Evolutionary conservation across 345 rosid species (phyloP).

Genomic region (Populus alba): DNA sequence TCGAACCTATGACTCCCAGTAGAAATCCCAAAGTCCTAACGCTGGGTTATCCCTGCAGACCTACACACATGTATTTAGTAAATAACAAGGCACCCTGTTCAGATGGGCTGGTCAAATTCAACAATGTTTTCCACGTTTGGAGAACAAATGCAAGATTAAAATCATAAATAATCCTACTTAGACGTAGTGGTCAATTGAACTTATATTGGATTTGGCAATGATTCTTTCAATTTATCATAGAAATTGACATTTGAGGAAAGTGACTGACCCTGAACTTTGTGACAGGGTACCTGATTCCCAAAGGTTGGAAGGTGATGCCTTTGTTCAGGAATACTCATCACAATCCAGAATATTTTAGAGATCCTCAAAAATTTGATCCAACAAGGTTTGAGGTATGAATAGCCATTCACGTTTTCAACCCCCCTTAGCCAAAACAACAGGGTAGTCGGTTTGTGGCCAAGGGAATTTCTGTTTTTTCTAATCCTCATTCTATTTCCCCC

Average conservation of each 20-base stretch:
- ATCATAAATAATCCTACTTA: background rate
- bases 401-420: background rate
- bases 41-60: background rate
- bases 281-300: slow-evolving; percentile 70
- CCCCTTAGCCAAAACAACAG: background rate
- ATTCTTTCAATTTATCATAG: background rate
- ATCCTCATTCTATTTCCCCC: background rate
- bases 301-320: slow-evolving; percentile 87
- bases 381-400: slow-evolving; percentile 64
- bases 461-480: background rate
- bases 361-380: slow-evolving; percentile 68
- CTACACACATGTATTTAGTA: background rate
- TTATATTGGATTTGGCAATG: background rate
- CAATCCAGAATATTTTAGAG: slow-evolving; percentile 52
- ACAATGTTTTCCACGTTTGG: background rate
- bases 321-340: slow-evolving; percentile 74
- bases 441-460: background rate
- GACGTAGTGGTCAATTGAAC: slow-evolving; percentile 5
- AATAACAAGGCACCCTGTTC: background rate
- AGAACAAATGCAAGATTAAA: background rate
- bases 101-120: background rate
- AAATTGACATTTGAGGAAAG: slow-evolving; percentile 11
- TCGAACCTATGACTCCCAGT: background rate
- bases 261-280: slow-evolving; percentile 1
- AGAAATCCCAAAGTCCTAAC: background rate